A percentile compares a stretch with the other conserved stretches of the same genome.
phyloP scores from a whole-genome alignment of 1,139 yeast genomes.

The Debaryomycetaceae sp. region DNA sequence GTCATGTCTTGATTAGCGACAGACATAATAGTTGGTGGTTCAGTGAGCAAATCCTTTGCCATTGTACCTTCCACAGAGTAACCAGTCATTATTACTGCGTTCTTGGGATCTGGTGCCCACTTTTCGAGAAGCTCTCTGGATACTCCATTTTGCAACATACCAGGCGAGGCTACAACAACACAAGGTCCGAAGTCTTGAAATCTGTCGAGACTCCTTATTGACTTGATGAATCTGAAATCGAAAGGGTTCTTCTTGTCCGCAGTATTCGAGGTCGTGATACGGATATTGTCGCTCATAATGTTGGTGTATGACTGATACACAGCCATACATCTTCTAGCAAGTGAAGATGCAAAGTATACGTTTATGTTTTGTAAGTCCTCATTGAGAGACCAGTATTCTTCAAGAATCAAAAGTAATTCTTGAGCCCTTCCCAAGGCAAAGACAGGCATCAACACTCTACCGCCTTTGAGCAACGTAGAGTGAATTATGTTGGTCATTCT shows the following conservation, averaged over 20 bases:
- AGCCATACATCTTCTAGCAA: conserved; percentile 95
- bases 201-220: conserved; percentile 73
- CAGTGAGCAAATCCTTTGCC: conserved; percentile 86
- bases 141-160: conserved; percentile 95
- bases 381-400: conserved; percentile 89
- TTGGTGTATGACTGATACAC: conserved; percentile 95
- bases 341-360: conserved; percentile 85
- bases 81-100: conserved; percentile 86
- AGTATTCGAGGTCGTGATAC: conserved; percentile 61
- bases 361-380: conserved; percentile 79
- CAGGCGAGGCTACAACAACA: conserved; percentile 95
- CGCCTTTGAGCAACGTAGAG: conserved; percentile 82
- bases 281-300: conserved; percentile 92
- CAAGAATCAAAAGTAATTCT: conserved; percentile 81
- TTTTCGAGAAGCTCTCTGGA: conserved; percentile 86
- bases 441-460: conserved; percentile 88
- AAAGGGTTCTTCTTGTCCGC: conserved; percentile 65
- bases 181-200: conserved; percentile 95
- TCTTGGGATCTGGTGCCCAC: conserved; percentile 97
- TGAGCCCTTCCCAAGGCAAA: conserved; percentile 97
- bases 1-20: conserved; percentile 71
- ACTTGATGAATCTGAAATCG: conserved; percentile 80
- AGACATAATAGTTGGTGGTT: conserved; percentile 87
- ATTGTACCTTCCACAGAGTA: conserved; percentile 97
- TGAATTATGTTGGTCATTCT: conserved; percentile 80